Base-by-base conservation (phyloP, 768 basidiomycete genomes). In the Panaeolus cyanescens region DNA sequence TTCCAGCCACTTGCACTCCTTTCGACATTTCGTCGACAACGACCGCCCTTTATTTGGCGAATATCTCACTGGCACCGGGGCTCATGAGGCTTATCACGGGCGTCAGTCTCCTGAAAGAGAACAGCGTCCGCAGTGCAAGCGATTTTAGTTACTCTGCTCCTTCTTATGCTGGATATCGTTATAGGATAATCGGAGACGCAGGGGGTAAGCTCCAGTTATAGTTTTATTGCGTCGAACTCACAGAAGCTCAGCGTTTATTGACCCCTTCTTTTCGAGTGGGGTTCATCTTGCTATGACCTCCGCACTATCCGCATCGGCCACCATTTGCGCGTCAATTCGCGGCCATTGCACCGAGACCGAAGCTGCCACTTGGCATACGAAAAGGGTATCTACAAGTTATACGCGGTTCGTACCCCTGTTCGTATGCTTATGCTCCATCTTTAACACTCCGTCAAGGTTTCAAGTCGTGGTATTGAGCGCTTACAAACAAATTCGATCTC, bases 401-500 rank as follows among this genome's bases (percentile, higher is more conserved):
- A 86, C 86, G 5, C 81, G 85, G 85, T 83, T 66, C 25, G 63
- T 32, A 20, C 19, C n/a, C n/a, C n/a, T n/a, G n/a, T 30, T 33
- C 15, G 50, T 33, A 32, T 31, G 25, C 32, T 6, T 33, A n/a
- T 19, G 31, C 56, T 59, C 45, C n/a, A 13, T 40, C n/a, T 54
- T 58, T 40, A 65, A 40, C 39, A 58, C 12, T 36, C 19, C 34
- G 37, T 40, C 2, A 58, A 88, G 86, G 65, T 89, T 89, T 66
- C 83, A 88, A 66, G 79, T 90, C 12, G 87, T 89, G 20, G 87
- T 88, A 25, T 74, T 89, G n/a, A 88, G 87, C 64, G 87, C 87
- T 64, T 89, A 89, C 71, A 89, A 88, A 71, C 88, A 89, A 65
- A 88, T 90, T 57, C 83, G 85, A 19, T 79, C 86, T 3, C 87